These are phyloP conservation scores for Kickxella alabastrina DNA, from an alignment of 192 early-diverging fungal species.

Conservation along the genomic window DNA sequence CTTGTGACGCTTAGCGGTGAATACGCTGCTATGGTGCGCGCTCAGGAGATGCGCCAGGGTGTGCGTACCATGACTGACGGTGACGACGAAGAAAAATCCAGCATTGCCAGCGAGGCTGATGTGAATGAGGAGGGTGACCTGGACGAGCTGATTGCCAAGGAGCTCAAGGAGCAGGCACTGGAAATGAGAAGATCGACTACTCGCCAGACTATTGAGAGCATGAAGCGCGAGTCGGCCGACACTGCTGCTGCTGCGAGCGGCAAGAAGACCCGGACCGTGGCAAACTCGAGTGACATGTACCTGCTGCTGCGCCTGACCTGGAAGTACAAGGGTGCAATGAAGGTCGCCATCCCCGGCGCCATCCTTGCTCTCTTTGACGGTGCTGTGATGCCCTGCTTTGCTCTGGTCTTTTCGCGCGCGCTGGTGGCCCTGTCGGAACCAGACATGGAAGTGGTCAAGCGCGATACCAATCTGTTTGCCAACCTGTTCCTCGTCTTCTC, in stretches of 20 bases:
- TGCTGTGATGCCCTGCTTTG: slow-evolving; percentile 1
- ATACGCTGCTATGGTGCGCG: slow-evolving; percentile 51
- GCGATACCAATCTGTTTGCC: slow-evolving; percentile 15
- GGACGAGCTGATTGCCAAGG: slow-evolving; percentile 31
- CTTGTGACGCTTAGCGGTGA: slow-evolving; percentile 61
- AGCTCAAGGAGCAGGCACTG: slow-evolving; percentile 36
- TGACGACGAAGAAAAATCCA: not conserved
- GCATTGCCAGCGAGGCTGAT: not conserved
- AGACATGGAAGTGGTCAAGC: slow-evolving; percentile 26
- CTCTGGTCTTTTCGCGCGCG: not conserved
- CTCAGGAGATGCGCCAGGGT: slow-evolving; percentile 84
- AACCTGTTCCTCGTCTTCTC: slow-evolving; percentile 24
- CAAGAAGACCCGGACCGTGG: slow-evolving; percentile 7
- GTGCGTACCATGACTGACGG: slow-evolving; percentile 21
- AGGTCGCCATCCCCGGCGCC: slow-evolving; percentile 19
- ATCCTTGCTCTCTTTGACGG: slow-evolving; percentile 9
- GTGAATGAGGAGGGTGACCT: slow-evolving; percentile 19
- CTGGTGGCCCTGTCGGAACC: not conserved
- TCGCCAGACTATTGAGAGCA: slow-evolving; percentile 3
- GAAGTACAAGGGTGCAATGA: slow-evolving; percentile 25
- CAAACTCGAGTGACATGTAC: slow-evolving; percentile 22
- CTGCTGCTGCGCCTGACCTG: slow-evolving; percentile 10
- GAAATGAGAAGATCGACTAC: slow-evolving; percentile 11
- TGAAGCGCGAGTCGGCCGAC: slow-evolving; percentile 5
- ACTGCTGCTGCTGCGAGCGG: not conserved